Percentiles rank a stretch among this genome's conserved stretches.
These are phyloP conservation scores for Leucosporidium creatinivorum DNA, from an alignment of 768 basidiomycete species.

Conservation along the genomic window DNA sequence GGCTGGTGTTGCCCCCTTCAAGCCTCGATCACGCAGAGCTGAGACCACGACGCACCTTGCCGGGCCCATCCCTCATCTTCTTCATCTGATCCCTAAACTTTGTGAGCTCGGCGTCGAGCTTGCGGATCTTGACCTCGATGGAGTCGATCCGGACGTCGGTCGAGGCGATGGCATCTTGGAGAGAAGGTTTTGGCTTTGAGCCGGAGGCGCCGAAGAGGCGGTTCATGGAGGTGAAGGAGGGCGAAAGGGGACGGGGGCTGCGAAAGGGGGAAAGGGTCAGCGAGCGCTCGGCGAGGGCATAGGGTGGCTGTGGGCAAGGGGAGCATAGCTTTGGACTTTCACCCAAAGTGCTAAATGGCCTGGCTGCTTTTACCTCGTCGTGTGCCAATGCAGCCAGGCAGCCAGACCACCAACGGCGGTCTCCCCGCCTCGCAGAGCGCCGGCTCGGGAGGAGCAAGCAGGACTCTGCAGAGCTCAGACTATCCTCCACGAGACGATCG, in stretches of 20 bases:
- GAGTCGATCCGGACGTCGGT: conserved; percentile 34
- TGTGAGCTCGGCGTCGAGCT: conserved; percentile 84
- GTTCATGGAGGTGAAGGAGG: conserved; percentile 35
- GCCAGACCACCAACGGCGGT: no score
- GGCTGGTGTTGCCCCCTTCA: no score
- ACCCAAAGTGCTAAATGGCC: no score
- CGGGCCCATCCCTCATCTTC: conserved; percentile 85
- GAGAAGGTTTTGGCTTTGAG: conserved; percentile 67
- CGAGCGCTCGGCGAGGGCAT: background rate
- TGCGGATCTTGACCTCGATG: conserved; percentile 89
- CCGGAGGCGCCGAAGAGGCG: conserved; percentile 41
- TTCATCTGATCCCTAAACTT: conserved; percentile 95
- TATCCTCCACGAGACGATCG: no score
- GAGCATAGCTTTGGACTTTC: no score
- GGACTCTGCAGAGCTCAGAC: no score
- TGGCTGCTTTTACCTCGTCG: no score
- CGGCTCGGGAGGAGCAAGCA: no score
- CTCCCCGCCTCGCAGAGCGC: no score
- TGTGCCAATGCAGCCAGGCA: no score
- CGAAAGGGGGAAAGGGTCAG: background rate
- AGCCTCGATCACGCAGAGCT: no score
- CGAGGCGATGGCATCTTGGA: conserved; percentile 88
- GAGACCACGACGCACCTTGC: conserved; percentile 60
- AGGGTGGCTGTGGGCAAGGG: no score
- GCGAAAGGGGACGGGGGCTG: background rate